Percentiles rank a stretch among this genome's conserved stretches.
These are phyloP conservation scores for Xylaria sp. DNA, from an alignment of 2,329 filamentous ascomycete species.

Conservation along the genomic window DNA sequence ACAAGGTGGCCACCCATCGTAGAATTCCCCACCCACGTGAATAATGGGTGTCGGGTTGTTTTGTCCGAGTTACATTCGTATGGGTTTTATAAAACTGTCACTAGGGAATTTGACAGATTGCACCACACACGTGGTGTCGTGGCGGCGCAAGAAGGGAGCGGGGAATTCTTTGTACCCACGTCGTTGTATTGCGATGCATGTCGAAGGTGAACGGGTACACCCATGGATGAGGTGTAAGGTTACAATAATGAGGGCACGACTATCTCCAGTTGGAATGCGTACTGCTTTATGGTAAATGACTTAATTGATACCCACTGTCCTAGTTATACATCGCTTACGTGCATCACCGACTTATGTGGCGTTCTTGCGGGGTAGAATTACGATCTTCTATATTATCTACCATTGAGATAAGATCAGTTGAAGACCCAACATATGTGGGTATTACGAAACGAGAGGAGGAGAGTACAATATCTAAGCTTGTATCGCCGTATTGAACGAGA, in stretches of 20 bases:
- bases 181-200: not conserved
- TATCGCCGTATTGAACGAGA: slow-evolving; percentile 23
- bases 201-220: not conserved
- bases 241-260: not conserved
- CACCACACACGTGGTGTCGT: not conserved
- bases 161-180: not conserved
- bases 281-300: not conserved
- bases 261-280: not conserved
- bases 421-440: not conserved
- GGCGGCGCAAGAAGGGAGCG: not conserved
- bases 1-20: not conserved
- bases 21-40: not conserved
- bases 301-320: not conserved
- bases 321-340: not conserved
- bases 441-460: slow-evolving; percentile 3
- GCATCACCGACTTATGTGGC: not conserved
- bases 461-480: slow-evolving; percentile 11
- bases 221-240: not conserved
- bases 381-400: too few species aligned
- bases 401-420: not conserved
- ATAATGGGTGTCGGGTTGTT: not conserved
- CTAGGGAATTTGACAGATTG: not conserved
- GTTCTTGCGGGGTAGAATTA: not conserved
- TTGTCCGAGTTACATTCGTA: not conserved
- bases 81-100: not conserved